Base-by-base conservation (phyloP, 257 asterid genomes). In the Apocynum venetum region DNA sequence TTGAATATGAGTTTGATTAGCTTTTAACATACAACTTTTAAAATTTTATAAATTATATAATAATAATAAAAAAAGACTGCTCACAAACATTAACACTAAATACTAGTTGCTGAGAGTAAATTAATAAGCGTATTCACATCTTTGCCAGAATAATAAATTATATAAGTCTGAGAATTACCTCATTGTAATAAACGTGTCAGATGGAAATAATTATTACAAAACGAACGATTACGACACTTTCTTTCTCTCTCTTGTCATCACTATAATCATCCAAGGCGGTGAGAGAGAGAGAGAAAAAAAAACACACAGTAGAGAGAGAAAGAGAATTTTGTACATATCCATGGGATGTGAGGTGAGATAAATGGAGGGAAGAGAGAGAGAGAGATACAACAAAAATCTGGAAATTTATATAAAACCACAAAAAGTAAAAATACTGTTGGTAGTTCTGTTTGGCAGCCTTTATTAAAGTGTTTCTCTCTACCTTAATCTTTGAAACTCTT, bases 301-400 rank as follows among this genome's bases (percentile, higher is more conserved):
- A 17, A 19, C 25, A 25, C 15, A 57, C 36, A 46, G 38, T 13
- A 20, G 63, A 47, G 73, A 72, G 63, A 40, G 51, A 66, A n/a
- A 43, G 36, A 68, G 53, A 43, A 49, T 75, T 57, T 78, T 72
- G 82, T 72, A 65, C 36, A 4, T 51, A 38, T 72, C 35, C 36
- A 36, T 35, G 25, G 20, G n/a, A 12, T 19, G 31, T 31, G 55
- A 13, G n/a, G 44, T 61, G 67, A 52, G 76, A 40, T 14, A 13
- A 19, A 71, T 17, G 31, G 38, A 49, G 40, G 4, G 5, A 25
- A 51, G 9, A 63, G 41, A 38, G 20, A 49, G 35, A 71, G 14
- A 43, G 47, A 57, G 56, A 44, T 13, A 46, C 3, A 25, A 72
- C 40, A 13, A n/a, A 2, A 67, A 43, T 13, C 38, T 68, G 53